phyloP scores from a whole-genome alignment of 2,329 filamentous ascomycete genomes.

The Coccinonectria pachysandricola region DNA sequence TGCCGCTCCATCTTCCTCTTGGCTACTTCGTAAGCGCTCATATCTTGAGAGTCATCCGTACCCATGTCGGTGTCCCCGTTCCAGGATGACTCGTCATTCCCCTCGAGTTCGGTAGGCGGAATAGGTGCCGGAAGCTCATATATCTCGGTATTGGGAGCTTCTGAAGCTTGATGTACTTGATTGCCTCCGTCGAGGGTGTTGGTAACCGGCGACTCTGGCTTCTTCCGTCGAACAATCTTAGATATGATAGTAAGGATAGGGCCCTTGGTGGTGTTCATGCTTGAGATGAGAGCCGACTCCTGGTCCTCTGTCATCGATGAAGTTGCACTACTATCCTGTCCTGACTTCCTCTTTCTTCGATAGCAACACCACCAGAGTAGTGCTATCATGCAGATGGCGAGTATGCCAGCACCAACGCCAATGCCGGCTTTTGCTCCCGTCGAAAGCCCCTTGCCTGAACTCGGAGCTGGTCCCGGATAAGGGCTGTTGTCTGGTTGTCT shows the following conservation, averaged over 20 bases:
- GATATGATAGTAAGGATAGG: conserved; percentile 26
- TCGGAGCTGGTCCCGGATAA: conserved; percentile 30
- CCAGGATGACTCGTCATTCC: conserved; percentile 26
- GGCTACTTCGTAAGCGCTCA: conserved; percentile 41
- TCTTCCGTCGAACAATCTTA: conserved; percentile 27
- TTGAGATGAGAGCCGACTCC: conserved; percentile 25
- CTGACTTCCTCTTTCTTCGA: conserved; percentile 22
- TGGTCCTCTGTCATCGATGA: conserved; percentile 24
- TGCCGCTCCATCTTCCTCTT: conserved; percentile 41
- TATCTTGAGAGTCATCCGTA: conserved; percentile 27
- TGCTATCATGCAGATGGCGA: conserved; percentile 17
- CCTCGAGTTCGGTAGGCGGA: conserved; percentile 40
- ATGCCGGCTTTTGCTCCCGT: conserved; percentile 35
- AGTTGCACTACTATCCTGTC: conserved; percentile 15
- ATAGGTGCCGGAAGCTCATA: conserved; percentile 40
- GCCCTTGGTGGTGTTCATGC: conserved; percentile 15
- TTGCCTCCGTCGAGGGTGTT: no score
- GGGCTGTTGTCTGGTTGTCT: conserved; percentile 34
- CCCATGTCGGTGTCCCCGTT: conserved; percentile 31
- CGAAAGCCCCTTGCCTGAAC: conserved; percentile 22
- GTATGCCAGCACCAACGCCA: conserved; percentile 30
- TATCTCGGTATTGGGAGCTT: conserved; percentile 35
- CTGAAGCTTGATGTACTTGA: no score
- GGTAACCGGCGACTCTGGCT: no score
- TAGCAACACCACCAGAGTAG: conserved; percentile 25